Evolutionary conservation across 805 yeast species (phyloP).

Genomic region (Monosporozyma yasuniensis): DNA sequence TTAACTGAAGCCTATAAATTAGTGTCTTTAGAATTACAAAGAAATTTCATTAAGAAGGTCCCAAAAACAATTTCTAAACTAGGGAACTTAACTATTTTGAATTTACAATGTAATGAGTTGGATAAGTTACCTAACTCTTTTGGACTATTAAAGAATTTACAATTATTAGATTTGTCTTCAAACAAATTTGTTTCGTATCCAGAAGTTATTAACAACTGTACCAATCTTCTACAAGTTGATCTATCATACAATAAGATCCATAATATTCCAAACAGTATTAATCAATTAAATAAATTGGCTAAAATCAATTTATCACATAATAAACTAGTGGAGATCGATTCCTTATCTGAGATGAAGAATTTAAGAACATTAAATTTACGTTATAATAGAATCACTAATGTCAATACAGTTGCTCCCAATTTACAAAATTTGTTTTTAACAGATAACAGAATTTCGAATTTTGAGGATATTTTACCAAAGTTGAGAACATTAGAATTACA

Average conservation of each 20-base stretch:
- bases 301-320: slow-evolving; percentile 72
- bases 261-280: slow-evolving; percentile 51
- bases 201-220: slow-evolving; percentile 51
- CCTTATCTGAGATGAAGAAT: slow-evolving; percentile 43
- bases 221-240: slow-evolving; percentile 57
- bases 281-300: slow-evolving; percentile 50
- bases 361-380: slow-evolving; percentile 70
- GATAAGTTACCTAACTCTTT: slow-evolving; percentile 53
- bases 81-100: slow-evolving; percentile 46
- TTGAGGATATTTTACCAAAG: slow-evolving; percentile 52
- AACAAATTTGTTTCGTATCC: slow-evolving; percentile 61
- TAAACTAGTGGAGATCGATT: slow-evolving; percentile 35
- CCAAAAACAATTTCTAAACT: slow-evolving; percentile 50
- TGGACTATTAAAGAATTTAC: slow-evolving; percentile 44
- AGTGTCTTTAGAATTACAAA: slow-evolving; percentile 61
- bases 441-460: slow-evolving; percentile 65
- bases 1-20: slow-evolving; percentile 61
- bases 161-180: slow-evolving; percentile 66
- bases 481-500: slow-evolving; percentile 65
- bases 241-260: slow-evolving; percentile 71
- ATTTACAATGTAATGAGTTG: slow-evolving; percentile 69
- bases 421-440: slow-evolving; percentile 67
- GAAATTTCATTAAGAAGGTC: slow-evolving; percentile 61
- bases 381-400: slow-evolving; percentile 48
- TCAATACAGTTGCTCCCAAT: slow-evolving; percentile 39